Evolutionary conservation across 768 basidiomycete genomes (phyloP), one percentile per base, ranked within the genome.

Genomic region (Fistulinella prunicolor): DNA sequence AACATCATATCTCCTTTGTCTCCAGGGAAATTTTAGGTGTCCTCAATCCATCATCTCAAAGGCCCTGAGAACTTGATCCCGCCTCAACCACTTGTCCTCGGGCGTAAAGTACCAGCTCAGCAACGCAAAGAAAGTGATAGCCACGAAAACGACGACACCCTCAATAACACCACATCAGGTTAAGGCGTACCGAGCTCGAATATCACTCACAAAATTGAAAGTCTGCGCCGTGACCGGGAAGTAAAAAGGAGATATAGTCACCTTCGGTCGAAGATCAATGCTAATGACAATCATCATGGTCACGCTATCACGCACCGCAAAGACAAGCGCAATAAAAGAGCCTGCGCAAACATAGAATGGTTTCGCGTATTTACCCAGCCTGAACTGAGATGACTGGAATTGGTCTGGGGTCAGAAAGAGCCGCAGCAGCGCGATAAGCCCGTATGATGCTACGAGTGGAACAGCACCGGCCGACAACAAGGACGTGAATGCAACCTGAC

Each of bases 401-500:
- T 77, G 70, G 55, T 85, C 65, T 9, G 85, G 89, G 1, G 93
- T 94, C 75, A 83, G 74, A 16, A 80, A 79, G 19, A 94, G 68
- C 26, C 89, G 80, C 26, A 94, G 74, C 2, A 88, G 61, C 9
- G 86, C 80, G 50, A 94, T 92, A 35, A 94, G 73, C 0, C 83
- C 89, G 60, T 94, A 94, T 2, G 90, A 88, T 0, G 91, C 89
- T 48, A 93, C 91, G 3, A 88, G 93, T 1, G 92, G 93, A 3
- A 91, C 76, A 6, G 76, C 89, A 20, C 89, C 88, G 7, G 91
- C 94, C 10, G 89, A 93, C 35, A 94, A 79, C 50, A 95, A 75
- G 12, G 91, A 94, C 3, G 86, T 92, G 73, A 95, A 96, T 4
- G 94, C 92, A 29, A 94, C 94, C 58, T 87, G 83, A 58, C 88